Evolutionary conservation across 2,329 filamentous ascomycete genomes (phyloP), one percentile per base, ranked within the genome.

Genomic region (Neopestalotiopsis rosae): DNA sequence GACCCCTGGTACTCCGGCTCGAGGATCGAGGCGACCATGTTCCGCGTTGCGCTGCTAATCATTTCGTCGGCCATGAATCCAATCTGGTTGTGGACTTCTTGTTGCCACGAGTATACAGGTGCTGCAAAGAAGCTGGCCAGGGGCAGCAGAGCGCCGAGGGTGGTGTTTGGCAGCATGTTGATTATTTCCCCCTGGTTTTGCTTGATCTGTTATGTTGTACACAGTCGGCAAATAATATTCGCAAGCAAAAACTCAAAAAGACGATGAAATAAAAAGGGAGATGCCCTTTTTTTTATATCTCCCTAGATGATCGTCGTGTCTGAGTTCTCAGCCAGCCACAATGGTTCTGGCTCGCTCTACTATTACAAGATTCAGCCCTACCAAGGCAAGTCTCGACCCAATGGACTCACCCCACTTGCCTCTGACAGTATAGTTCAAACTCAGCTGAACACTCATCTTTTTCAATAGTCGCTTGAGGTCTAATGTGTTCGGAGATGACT

Each of bases 31-130:
- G 59, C 30, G 17, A 62, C 59, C 59, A 62, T 62, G 30, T 38
- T 17, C 4, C 34, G 59, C 28, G 59, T 62, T 20, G 59, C 30
- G 5, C 3, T 14, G 32, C 59, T 38, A 20, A 62, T 62, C 30
- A 62, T 62, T 14, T 30, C 32, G n/a, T 62, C 59, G 59, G 59
- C 59, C 59, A 62, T 62, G 30, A 62, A 62, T 12, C 59, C 59
- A 20, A 62, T 62, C 30, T 62, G 59, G 59, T 62, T 62, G 9
- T 62, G 59, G 17, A 62, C 59, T 40, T 62, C 59, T 17, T 17
- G 13, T 12, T 62, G 59, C 59, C 59, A 62, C 20, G 59, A 62
- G 9, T 38, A 13, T 20, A 20, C 32, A 6, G 59, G 59, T 13
- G 17, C 30, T 13, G 17, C 30, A 14, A 34, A n/a, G 10, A 62